Evolutionary conservation across 805 yeast genomes (phyloP).

Genomic region (Starmerella apis): DNA sequence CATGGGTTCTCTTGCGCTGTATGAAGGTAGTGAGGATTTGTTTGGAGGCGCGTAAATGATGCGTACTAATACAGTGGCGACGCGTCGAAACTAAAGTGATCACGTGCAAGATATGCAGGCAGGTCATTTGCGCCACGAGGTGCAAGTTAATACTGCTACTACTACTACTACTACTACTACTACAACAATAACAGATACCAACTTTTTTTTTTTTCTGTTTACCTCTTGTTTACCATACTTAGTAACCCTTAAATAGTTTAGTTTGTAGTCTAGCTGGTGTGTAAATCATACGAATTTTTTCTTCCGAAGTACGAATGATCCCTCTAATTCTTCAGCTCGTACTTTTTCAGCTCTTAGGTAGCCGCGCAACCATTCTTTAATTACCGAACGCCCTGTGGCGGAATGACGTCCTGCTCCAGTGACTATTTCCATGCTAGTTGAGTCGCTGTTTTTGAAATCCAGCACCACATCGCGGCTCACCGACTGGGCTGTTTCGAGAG

Average conservation of each 20-base stretch:
- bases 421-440: constrained; percentile 11
- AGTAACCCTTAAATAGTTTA: too few relatives aligned
- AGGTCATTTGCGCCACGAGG: too few relatives aligned
- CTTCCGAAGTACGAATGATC: constrained; percentile 15
- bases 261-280: background rate
- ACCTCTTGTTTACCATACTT: too few relatives aligned
- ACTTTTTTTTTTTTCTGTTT: too few relatives aligned
- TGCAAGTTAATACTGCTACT: too few relatives aligned
- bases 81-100: background rate
- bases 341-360: constrained; percentile 10
- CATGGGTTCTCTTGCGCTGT: constrained; percentile 3
- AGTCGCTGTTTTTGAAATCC: background rate
- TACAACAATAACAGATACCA: too few relatives aligned
- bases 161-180: too few relatives aligned
- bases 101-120: background rate
- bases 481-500: constrained; percentile 15
- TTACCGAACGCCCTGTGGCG: constrained; percentile 12
- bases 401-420: constrained; percentile 23
- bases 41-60: background rate
- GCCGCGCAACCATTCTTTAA: constrained; percentile 17
- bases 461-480: constrained; percentile 7
- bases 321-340: constrained; percentile 12
- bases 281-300: background rate
- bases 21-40: background rate
- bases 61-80: constrained; percentile 3